Conservation (phyloP, 495 filamentous ascomycete species). For the Penicillium diatomitis region DNA sequence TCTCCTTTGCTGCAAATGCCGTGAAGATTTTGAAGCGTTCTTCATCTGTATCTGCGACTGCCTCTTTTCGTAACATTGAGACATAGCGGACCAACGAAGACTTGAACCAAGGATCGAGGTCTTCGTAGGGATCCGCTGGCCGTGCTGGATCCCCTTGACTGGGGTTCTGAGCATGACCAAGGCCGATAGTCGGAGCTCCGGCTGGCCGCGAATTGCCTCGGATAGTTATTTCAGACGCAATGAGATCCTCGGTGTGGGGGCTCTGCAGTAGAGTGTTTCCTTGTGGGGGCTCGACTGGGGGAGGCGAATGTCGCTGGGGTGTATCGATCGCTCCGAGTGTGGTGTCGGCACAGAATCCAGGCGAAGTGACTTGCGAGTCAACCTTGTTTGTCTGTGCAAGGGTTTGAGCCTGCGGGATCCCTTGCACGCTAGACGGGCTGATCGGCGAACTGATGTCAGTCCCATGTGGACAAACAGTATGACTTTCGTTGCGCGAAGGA, state of each 20-base stretch:
- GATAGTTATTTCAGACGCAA: neutral
- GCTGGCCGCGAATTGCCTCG: neutral
- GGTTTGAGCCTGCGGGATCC: neutral
- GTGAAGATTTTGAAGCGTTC: slow-evolving; percentile 45
- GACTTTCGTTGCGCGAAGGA: neutral
- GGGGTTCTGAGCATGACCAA: neutral
- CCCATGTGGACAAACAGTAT: neutral
- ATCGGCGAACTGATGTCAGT: slow-evolving; percentile 14
- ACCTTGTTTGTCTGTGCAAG: slow-evolving; percentile 22
- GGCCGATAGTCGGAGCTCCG: neutral
- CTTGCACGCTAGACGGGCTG: slow-evolving; percentile 15
- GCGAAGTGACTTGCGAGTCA: slow-evolving; percentile 18
- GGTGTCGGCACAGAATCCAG: slow-evolving; percentile 22
- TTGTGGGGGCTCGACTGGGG: slow-evolving; percentile 7
- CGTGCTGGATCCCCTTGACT: neutral
- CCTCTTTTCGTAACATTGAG: slow-evolving; percentile 45
- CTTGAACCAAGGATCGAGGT: slow-evolving; percentile 44
- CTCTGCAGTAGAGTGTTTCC: neutral
- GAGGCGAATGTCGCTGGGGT: slow-evolving; percentile 26
- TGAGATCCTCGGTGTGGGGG: too few relatives aligned
- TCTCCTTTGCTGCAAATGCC: slow-evolving; percentile 42
- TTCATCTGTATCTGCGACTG: slow-evolving; percentile 38
- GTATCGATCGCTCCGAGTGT: slow-evolving; percentile 30
- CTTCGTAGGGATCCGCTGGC: slow-evolving; percentile 35
- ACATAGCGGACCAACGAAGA: slow-evolving; percentile 44